These are phyloP conservation scores for Citrus mangshanensis DNA, from an alignment of 345 rosid genomes.

Conservation along the genomic window DNA sequence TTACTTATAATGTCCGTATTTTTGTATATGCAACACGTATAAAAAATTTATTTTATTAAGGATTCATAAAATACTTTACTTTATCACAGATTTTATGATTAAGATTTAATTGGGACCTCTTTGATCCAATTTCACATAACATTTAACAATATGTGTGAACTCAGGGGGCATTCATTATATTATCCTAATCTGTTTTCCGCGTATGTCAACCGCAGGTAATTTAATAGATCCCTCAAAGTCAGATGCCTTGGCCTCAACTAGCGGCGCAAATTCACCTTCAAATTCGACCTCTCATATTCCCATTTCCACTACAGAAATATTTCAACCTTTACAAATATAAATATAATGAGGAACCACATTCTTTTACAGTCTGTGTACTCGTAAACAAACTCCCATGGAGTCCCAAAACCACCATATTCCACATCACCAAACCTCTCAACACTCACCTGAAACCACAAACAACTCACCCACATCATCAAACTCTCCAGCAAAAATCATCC, in stretches of 20 bases:
- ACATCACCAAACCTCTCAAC: neutral
- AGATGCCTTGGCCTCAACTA: neutral
- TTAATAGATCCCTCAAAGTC: neutral
- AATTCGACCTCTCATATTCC: neutral
- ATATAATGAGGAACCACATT: neutral
- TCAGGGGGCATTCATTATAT: too few species aligned
- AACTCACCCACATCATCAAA: conserved; percentile 4
- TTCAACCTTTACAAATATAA: neutral
- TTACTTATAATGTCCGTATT: too few species aligned
- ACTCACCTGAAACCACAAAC: neutral
- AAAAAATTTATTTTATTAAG: too few species aligned
- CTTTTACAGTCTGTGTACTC: neutral
- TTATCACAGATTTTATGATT: too few species aligned
- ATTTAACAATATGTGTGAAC: too few species aligned
- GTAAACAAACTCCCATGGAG: neutral
- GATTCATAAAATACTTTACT: too few species aligned
- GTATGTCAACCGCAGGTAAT: neutral
- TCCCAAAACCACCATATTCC: conserved; percentile 14
- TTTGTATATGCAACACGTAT: too few species aligned
- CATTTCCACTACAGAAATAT: neutral
- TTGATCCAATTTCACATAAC: too few species aligned
- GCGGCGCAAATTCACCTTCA: neutral
- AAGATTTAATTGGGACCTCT: too few species aligned
- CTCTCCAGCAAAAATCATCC: conserved; percentile 23
- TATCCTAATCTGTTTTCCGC: neutral